Evolutionary conservation across 495 filamentous ascomycete genomes (phyloP).

Genomic region (Aspergillus ostianus): DNA sequence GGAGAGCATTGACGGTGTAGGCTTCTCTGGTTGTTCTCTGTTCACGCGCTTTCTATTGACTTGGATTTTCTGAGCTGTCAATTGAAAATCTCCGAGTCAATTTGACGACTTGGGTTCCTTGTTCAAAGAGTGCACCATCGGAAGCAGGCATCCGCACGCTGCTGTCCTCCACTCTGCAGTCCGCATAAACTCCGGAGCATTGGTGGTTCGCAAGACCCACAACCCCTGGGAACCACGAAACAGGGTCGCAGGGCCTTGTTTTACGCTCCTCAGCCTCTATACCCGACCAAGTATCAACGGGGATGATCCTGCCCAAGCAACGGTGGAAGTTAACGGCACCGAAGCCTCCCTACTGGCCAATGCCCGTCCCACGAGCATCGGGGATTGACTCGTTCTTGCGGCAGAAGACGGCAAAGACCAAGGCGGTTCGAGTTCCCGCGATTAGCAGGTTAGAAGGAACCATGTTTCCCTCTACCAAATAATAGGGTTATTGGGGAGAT

Average conservation of each 20-base stretch:
- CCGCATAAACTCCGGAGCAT: neutral
- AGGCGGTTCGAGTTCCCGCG: no score
- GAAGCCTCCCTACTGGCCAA: neutral
- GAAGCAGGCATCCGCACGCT: neutral
- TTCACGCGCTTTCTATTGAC: neutral
- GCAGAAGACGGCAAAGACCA: no score
- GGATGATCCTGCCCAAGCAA: neutral
- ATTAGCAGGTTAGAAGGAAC: neutral
- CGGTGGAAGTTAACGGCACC: neutral
- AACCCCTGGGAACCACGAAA: neutral
- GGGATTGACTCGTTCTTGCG: neutral
- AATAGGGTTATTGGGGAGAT: neutral
- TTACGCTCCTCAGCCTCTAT: neutral
- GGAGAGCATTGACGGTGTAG: neutral
- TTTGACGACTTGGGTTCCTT: neutral
- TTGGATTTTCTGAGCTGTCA: neutral
- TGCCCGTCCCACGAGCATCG: neutral
- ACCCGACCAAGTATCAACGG: neutral
- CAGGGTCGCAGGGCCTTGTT: neutral
- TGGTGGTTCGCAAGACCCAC: neutral
- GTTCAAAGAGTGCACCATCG: neutral
- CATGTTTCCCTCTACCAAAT: neutral
- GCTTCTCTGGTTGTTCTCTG: neutral
- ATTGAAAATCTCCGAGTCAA: neutral
- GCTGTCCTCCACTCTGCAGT: neutral